Base-by-base conservation (phyloP, 139 green algal species). In the Chlorella sp. region DNA sequence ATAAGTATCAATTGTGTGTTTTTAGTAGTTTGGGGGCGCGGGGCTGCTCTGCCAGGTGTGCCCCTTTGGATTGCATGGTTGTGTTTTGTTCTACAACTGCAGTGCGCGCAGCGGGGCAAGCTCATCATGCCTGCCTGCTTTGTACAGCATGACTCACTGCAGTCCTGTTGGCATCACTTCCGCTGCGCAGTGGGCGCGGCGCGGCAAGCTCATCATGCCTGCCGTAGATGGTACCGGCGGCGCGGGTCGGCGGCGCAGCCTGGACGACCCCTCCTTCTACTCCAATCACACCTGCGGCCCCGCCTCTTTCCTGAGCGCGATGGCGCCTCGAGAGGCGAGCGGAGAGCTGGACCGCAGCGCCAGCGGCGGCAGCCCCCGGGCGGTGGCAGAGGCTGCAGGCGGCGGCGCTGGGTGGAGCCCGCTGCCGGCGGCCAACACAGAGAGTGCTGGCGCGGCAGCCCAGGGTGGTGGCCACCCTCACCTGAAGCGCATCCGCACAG, bases 91-190 rank as follows among this genome's bases (percentile, higher is more conserved):
- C n/a, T n/a, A n/a, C n/a, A n/a, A n/a, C n/a, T n/a, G 16, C 86
- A 90, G n/a, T 99, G 96, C 95, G 94, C 94, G 20, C 76, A 89
- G 44, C 80, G 95, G 0, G 94, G 91, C 64, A 81, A 80, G 47
- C 64, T 84, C 2, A 44, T 78, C 63, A 73, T 80, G 81, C 73
- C 51, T 23, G 69, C 70, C 32, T n/a, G n/a, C n/a, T n/a, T n/a
- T n/a, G n/a, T n/a, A n/a, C n/a, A n/a, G n/a, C n/a, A n/a, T n/a
- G n/a, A n/a, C 60, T 32, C 20, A 9, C 60, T 36, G 25, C 16
- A 15, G 6, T 11, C 63, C 63, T 32, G 3, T 23, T 67, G 18
- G 21, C 60, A 2, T 38, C 63, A 38, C 28, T 47, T n/a, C 13
- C 68, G 15, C 1, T 3, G 21, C 38, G 16, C 86, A 90, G n/a